Evolutionary conservation across 805 yeast species (phyloP), one percentile per base, ranked within the genome.

Genomic region (Blastobotrys attinorum): DNA sequence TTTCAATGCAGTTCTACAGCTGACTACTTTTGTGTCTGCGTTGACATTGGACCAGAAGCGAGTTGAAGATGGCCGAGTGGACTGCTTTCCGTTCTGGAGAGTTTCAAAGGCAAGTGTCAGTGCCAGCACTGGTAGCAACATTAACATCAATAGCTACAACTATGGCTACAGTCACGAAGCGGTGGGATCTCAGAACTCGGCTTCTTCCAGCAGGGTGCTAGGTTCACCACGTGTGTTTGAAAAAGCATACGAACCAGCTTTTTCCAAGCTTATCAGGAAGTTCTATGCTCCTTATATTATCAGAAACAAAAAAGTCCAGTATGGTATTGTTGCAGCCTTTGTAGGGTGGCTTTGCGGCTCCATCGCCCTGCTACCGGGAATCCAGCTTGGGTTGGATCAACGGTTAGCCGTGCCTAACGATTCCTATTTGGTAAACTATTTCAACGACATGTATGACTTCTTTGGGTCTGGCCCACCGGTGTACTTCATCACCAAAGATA

Each of bases 401-500:
- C 71, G 95, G 43, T 67, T 82, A 34, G 97, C 97, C 0, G 73
- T 90, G 11, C 97, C 97, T 0, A 64, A 71, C 2, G 88, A 75
- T 43, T 89, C 97, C 0, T 86, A 88, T 56, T 63, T 92, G 56
- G 79, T 88, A 31, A 73, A 77, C 42, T 92, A 90, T 61, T 90
- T 85, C 65, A 68, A 81, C 51, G 86, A 89, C 43, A 69, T 88
- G 2, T 83, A 81, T 58, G 62, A 71, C 1, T 83, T 79, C 57
- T 68, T 90, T 47, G 80, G 82, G 47, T 83, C 83, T 5, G 98
- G 97, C 0, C 96, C 98, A 1, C 98, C 98, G 0, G 72, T 85
- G 1, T 92, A 83, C 57, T 83, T 88, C 61, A 87, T 92, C 20
- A 77, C 85, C n/a, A 74, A 76, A 37, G 79, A 76, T 42, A 57